Evolutionary conservation across 768 basidiomycete genomes (phyloP), one percentile per base, ranked within the genome.

Genomic region (Suillus hirtellus): DNA sequence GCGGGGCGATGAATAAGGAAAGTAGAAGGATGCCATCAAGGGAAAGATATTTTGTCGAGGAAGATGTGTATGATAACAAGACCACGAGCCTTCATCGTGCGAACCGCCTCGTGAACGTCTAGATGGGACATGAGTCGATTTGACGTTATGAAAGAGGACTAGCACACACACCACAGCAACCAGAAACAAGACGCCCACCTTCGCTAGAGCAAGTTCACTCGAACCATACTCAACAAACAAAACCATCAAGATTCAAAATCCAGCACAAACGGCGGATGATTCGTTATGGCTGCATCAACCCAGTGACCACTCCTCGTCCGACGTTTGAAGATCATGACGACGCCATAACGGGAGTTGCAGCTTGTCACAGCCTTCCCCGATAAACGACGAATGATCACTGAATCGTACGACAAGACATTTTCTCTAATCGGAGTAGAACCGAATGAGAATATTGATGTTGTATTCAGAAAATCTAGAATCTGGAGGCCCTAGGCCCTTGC

Each of bases 401-500:
- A 21, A 24, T 24, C 12, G 11, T 24, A 24, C 5, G 46, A 14
- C 21, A 24, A 47, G 21, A 21, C 2, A 2, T 21, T 24, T 24
- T 49, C 11, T 49, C 21, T 15, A 47, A 11, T 47, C 12, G 21
- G n/a, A 47, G 21, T 47, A 24, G n/a, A 44, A 44, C 19, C 19
- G 19, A 21, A 47, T 4, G 21, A 21, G 11, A 21, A n/a, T 4
- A 27, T 27, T 27, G 3, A 27, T 27, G 10, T 46, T 46, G 46
- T 19, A 21, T 21, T n/a, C n/a, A 10, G 17, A 44, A 17, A 37
- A 10, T 37, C 35, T 3, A 17, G 42, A 43, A 37, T 37, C 1
- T 6, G 42, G 7, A 17, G 6, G 14, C 9, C 10, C 35, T 37
- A 15, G 40, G 12, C 76, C 77, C 35, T 75, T 71, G 43, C 73